Percentiles rank a stretch among this genome's conserved stretches.
Conservation (phyloP, 2,329 filamentous ascomycete species). For the Ascochyta clinopodiicola region DNA sequence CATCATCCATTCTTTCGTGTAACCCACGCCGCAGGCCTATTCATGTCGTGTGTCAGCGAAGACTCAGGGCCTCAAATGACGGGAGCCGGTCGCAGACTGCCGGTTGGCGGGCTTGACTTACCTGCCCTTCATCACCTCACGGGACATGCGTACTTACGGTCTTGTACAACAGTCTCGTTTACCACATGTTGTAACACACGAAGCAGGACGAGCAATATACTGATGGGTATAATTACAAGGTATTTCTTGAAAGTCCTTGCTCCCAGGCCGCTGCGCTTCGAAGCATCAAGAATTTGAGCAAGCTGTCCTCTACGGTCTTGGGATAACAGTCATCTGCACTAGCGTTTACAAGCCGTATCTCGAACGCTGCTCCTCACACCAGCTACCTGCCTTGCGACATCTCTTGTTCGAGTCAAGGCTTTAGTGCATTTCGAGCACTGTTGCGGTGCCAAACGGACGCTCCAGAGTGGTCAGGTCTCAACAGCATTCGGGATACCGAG, state of each 20-base stretch:
- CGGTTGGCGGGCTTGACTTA: conserved; percentile 23
- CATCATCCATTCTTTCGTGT: conserved; percentile 32
- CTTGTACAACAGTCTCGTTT: conserved; percentile 38
- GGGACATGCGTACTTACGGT: conserved; percentile 33
- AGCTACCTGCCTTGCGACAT: neutral
- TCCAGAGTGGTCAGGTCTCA: neutral
- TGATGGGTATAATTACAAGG: conserved; percentile 37
- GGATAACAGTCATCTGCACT: neutral
- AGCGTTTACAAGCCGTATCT: neutral
- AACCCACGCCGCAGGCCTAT: conserved; percentile 35
- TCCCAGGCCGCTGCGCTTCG: conserved; percentile 1
- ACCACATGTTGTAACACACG: conserved; percentile 41
- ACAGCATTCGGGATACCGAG: neutral
- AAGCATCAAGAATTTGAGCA: neutral
- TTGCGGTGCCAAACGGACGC: neutral
- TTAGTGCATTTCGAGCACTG: neutral
- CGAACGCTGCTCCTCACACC: neutral
- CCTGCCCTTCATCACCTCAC: conserved; percentile 34
- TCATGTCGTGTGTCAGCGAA: conserved; percentile 39
- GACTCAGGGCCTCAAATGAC: conserved; percentile 21
- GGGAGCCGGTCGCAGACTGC: conserved; percentile 31
- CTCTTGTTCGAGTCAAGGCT: neutral
- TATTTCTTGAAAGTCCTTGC: conserved; percentile 28
- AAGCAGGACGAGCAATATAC: conserved; percentile 38
- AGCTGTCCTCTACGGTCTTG: neutral